Conservation (phyloP, 208 protist genomes). For the Acanthamoeba triangularis region DNA sequence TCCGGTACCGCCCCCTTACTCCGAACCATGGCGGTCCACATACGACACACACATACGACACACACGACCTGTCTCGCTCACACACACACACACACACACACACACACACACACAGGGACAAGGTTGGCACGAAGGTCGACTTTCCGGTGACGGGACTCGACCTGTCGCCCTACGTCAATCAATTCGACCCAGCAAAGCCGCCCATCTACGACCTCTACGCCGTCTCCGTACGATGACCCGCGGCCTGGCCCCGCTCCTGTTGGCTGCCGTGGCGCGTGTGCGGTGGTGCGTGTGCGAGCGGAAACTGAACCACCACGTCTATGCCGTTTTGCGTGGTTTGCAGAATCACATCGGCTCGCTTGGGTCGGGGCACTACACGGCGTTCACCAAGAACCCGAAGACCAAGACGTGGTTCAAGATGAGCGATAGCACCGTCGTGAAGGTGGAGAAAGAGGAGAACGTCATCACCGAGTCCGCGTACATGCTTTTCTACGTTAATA, state of each 20-base stretch:
- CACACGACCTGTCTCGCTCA: neutral
- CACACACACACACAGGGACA: constrained; percentile 78
- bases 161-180: constrained; percentile 76
- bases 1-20: neutral
- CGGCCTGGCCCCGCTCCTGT: neutral
- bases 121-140: constrained; percentile 85
- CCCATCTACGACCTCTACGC: constrained; percentile 90
- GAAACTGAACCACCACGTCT: neutral
- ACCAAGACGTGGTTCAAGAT: constrained; percentile 80
- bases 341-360: constrained; percentile 89
- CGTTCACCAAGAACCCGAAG: constrained; percentile 81
- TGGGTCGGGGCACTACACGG: constrained; percentile 89
- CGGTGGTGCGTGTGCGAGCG: neutral
- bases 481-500: constrained; percentile 84
- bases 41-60: neutral
- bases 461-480: constrained; percentile 81
- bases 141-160: constrained; percentile 89
- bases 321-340: neutral
- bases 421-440: constrained; percentile 82
- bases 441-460: constrained; percentile 79
- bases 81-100: no score
- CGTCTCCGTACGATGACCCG: constrained; percentile 78
- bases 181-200: neutral
- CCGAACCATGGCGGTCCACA: no score
- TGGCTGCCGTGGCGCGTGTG: no score